Conservation (phyloP, 2,329 filamentous ascomycete species). For the Boeremia lycopersici region DNA sequence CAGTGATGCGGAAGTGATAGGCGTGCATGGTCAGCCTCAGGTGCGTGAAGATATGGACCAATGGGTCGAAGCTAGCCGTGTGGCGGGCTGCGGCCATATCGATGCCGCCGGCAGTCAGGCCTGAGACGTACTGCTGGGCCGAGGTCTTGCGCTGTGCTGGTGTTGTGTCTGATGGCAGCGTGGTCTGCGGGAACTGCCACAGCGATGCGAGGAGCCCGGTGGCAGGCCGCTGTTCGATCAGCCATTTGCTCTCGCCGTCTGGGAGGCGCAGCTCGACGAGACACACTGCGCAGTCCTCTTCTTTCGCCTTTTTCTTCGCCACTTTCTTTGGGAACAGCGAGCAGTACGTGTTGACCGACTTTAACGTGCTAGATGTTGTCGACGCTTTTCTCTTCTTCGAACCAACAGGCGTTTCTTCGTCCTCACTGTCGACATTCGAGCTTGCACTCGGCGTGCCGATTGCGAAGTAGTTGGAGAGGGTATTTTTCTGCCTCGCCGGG, state of each 20-base stretch:
- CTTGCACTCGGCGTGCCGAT: constrained; percentile 23
- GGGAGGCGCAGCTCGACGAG: constrained; percentile 29
- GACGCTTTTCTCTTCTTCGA: constrained; percentile 35
- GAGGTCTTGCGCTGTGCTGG: constrained; percentile 29
- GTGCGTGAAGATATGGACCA: constrained; percentile 46
- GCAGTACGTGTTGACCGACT: constrained; percentile 34
- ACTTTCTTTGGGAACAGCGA: constrained; percentile 45
- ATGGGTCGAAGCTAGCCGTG: constrained; percentile 31
- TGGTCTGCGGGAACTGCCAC: constrained; percentile 44
- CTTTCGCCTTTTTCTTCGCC: constrained; percentile 42
- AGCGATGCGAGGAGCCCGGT: constrained; percentile 38
- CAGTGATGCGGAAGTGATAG: constrained; percentile 28
- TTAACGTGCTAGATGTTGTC: constrained; percentile 10
- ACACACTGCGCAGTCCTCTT: constrained; percentile 44
- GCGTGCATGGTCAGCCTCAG: constrained; percentile 45
- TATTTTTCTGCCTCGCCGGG: constrained; percentile 27
- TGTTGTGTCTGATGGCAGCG: constrained; percentile 26
- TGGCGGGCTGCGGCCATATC: constrained; percentile 25
- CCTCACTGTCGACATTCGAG: constrained; percentile 15
- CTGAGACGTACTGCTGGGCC: constrained; percentile 29
- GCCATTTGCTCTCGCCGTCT: constrained; percentile 32
- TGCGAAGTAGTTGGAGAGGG: constrained; percentile 41
- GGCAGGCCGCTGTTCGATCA: constrained; percentile 45
- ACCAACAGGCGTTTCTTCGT: constrained; percentile 1
- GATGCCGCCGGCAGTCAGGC: constrained; percentile 20